Base-by-base conservation (phyloP, 345 rosid genomes). In the Eutrema yunnanense region DNA sequence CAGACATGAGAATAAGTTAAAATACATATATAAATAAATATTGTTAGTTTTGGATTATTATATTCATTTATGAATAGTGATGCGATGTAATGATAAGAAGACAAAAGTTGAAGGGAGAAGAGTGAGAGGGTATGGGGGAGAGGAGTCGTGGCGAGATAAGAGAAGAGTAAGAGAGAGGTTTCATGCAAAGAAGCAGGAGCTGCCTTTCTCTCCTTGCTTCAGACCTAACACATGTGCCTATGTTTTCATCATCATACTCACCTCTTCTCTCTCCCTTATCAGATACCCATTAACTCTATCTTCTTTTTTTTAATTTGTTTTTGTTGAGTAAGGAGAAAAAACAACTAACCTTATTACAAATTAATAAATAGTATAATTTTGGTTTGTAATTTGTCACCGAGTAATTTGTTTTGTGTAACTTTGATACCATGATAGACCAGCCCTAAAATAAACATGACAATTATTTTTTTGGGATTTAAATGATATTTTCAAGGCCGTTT, bases 181-280 rank as follows among this genome's bases (percentile, higher is more conserved):
- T 62, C 79, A 76, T 76, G 79, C 79, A 76, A 76, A 69, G 71
- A 76, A 76, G 79, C 71, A 69, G 71, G 79, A 76, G 79, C 79
- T 76, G 79, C 71, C 75, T 55, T 63, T 13, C 33, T 76, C 75
- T 69, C 79, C 75, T 69, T 63, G 54, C 40, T 76, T 63, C 53
- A 6, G 47, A 69, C 75, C 79, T 76, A 69, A 63, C 79, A 69
- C 79, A 76, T 76, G 75, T 55, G 74, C 40, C 44, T 69, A 55
- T 69, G 65, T 69, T 53, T 54, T 46, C 74, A 61, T 62, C 74
- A 69, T 62, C 65, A 59, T 64, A 64, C 7, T 57, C 72, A 37
- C 7, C 67, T 55, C 16, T 26, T 46, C 47, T 48, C 72, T 62
- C 64, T 60, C 13, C 57, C 79, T 68, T 75, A 75, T 75, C 79